Evolutionary conservation across 75 land plant genomes (phyloP).

Genomic region (Larix kaempferi): DNA sequence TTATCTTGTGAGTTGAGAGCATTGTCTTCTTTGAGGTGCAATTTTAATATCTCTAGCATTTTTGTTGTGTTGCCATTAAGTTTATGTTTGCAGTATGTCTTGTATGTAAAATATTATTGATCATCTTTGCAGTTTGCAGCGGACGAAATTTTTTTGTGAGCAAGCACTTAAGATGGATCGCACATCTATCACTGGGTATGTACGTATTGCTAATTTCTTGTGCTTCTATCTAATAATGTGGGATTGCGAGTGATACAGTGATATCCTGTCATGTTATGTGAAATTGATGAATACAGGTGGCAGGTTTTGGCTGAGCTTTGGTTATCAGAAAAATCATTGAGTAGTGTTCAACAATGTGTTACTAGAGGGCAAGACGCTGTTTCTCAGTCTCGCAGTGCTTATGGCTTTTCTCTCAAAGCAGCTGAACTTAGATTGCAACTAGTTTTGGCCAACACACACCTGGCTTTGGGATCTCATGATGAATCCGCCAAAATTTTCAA

Average conservation of each 20-base stretch:
- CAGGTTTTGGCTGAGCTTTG: slow-evolving; percentile 34
- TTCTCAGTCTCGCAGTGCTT: slow-evolving; percentile 6
- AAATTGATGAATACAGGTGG: slow-evolving; percentile 25
- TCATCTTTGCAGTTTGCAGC: slow-evolving; percentile 24
- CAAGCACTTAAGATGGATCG: slow-evolving; percentile 18
- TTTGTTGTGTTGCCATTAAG: not conserved
- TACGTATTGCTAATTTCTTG: not conserved
- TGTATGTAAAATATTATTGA: not conserved
- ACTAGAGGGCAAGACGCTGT: slow-evolving; percentile 26
- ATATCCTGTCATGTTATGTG: not conserved
- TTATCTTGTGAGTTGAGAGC: not conserved
- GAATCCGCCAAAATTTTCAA: slow-evolving; percentile 24
- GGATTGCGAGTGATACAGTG: not conserved
- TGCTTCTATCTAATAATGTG: not conserved
- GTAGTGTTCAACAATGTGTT: slow-evolving; percentile 27
- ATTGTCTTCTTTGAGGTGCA: not conserved
- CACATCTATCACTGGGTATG: slow-evolving; percentile 27
- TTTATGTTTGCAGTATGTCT: not conserved
- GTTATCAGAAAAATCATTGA: slow-evolving; percentile 20
- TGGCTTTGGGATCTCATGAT: slow-evolving; percentile 15
- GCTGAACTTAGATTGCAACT: slow-evolving; percentile 32
- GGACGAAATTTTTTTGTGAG: slow-evolving; percentile 24
- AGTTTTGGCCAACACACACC: slow-evolving; percentile 16
- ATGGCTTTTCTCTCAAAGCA: slow-evolving; percentile 23
- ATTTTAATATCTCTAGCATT: not conserved